These are phyloP conservation scores for Chalaropsis thielavioides DNA, from an alignment of 2,329 filamentous ascomycete genomes.

Conservation along the genomic window DNA sequence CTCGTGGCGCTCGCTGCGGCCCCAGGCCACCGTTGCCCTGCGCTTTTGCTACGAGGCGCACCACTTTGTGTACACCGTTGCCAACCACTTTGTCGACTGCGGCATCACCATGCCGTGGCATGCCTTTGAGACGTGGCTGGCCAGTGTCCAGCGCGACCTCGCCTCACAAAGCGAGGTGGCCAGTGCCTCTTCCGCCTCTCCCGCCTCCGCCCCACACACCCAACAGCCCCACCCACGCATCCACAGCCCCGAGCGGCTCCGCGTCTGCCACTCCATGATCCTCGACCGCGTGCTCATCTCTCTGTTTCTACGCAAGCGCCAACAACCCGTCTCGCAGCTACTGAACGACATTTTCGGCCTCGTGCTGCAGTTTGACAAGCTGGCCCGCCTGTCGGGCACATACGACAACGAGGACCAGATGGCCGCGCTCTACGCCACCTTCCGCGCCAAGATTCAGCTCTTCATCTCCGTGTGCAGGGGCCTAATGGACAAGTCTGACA, in stretches of 20 bases:
- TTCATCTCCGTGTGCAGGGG: conserved; percentile 61
- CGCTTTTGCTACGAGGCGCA: conserved; percentile 62
- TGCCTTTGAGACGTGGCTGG: conserved; percentile 51
- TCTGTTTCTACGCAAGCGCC: conserved; percentile 58
- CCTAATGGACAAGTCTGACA: conserved; percentile 48
- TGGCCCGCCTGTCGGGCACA: conserved; percentile 28
- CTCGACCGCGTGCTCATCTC: conserved; percentile 63
- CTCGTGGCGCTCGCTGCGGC: conserved; percentile 25
- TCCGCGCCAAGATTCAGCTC: conserved; percentile 56
- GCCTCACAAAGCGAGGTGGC: conserved; percentile 25
- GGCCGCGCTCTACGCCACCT: conserved; percentile 43
- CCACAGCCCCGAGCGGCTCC: conserved; percentile 51
- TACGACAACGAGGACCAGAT: conserved; percentile 23
- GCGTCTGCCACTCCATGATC: conserved; percentile 54
- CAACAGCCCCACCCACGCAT: conserved; percentile 24
- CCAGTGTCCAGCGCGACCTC: conserved; percentile 45
- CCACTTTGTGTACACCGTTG: conserved; percentile 60
- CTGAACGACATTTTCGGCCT: conserved; percentile 62
- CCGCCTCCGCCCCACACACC: neutral
- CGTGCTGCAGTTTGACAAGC: conserved; percentile 57
- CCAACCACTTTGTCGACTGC: conserved; percentile 65
- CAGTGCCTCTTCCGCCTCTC: neutral
- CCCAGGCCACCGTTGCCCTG: conserved; percentile 24
- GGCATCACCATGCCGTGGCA: conserved; percentile 63
- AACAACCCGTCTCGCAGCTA: conserved; percentile 55